These are phyloP conservation scores for Termitomyces sp. DNA, from an alignment of 768 basidiomycete species.

Conservation along the genomic window DNA sequence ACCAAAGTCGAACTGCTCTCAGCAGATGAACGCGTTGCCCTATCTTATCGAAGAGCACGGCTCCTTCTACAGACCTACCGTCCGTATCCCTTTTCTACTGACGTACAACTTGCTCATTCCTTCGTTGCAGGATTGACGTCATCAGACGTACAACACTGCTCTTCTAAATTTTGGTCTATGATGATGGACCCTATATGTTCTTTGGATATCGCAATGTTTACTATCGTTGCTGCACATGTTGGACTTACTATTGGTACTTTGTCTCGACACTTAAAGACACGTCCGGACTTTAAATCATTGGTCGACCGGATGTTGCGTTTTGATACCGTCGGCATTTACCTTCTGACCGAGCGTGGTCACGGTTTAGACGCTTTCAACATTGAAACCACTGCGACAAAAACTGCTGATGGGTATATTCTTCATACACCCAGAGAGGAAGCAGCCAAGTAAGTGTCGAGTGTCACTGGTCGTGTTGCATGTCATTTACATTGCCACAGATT, in stretches of 20 bases:
- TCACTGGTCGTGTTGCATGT: not conserved
- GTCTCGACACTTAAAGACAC: conserved; percentile 41
- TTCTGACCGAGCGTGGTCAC: conserved; percentile 54
- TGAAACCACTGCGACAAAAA: conserved; percentile 56
- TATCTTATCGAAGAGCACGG: conserved; percentile 48
- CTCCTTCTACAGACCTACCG: conserved; percentile 48
- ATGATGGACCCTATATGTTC: conserved; percentile 50
- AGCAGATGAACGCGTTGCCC: conserved; percentile 39
- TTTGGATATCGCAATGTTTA: conserved; percentile 50
- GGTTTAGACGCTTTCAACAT: conserved; percentile 60
- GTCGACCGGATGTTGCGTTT: conserved; percentile 48
- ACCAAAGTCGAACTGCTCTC: conserved; percentile 39
- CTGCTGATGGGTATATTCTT: conserved; percentile 46
- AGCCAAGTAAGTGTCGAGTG: conserved; percentile 40
- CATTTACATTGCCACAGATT: conserved; percentile 32
- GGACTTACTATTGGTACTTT: conserved; percentile 53
- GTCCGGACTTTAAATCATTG: conserved; percentile 47
- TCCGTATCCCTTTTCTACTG: conserved; percentile 20
- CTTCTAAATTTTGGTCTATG: conserved; percentile 48
- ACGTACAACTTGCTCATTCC: conserved; percentile 2
- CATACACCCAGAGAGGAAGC: conserved; percentile 56
- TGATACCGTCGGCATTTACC: conserved; percentile 50
- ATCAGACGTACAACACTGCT: conserved; percentile 45
- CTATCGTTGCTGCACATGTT: conserved; percentile 48
- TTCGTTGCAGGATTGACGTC: conserved; percentile 34